Evolutionary conservation across 2,329 filamentous ascomycete genomes (phyloP), one percentile per base, ranked within the genome.

Genomic region (Fusarium nygamai): DNA sequence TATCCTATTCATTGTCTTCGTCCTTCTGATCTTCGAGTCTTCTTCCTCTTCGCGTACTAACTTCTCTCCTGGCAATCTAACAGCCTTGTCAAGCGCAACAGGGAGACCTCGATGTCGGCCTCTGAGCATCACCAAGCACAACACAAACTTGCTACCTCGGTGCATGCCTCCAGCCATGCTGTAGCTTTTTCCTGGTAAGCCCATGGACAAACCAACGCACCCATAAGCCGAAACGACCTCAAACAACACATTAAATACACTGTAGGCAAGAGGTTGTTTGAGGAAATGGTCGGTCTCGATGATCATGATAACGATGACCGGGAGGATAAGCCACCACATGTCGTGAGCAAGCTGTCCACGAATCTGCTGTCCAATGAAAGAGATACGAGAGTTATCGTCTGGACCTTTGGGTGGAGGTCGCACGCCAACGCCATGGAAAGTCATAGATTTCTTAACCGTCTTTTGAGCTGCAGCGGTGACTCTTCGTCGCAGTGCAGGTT

Each of bases 261-360:
- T 88, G 78, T 87, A 91, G 46, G 79, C 86, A 14, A 81, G 81
- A 0, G 89, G 89, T 61, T 90, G 85, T 10, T 79, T 76, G 3
- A 86, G 81, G 60, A 89, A 90, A 64, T 90, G 86, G 10, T 82
- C 80, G 22, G 87, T 88, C 79, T 93, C 91, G 53, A 91, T 89
- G 44, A 89, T 86, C 61, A 86, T 85, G 63, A 93, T 90, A 38
- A 90, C 79, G 57, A 92, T 84, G 19, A 91, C 85, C 5, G 89
- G 88, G 1, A 92, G 80, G 7, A 89, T 87, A 20, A 93, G 88
- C 83, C 87, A 90, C 91, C 91, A 92, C 22, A 93, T 83, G 76
- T 93, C 91, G 78, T 92, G 90, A 36, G 89, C 88, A 5, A 93
- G 85, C 79, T 93, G 91, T 11, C 87, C 87, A n/a, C 89, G 87